Conservation (phyloP, 176 grass and related monocot species). For the Carex kokanica region DNA sequence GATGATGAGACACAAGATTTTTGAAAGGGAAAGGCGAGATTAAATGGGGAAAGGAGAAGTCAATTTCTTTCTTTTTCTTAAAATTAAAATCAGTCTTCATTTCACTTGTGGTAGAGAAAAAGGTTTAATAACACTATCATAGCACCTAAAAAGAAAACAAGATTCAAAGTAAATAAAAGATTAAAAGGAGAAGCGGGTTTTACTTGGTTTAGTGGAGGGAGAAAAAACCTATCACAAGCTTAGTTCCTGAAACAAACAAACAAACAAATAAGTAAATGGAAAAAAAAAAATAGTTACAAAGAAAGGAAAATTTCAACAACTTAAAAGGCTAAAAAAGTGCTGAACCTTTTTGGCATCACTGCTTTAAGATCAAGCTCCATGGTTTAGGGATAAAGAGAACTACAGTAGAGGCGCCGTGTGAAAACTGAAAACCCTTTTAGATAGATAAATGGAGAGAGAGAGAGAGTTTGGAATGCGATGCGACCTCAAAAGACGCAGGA, state of each 20-base stretch:
- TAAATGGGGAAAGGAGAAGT: not conserved
- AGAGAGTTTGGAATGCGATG: not conserved
- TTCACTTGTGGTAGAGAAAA: not conserved
- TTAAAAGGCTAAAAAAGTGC: not conserved
- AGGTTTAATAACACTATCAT: not conserved
- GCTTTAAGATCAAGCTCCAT: conserved; percentile 18
- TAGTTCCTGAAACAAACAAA: conserved; percentile 17
- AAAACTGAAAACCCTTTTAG: not conserved
- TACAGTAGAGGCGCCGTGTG: conserved; percentile 15
- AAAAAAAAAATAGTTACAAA: not conserved
- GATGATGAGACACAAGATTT: conserved; percentile 2
- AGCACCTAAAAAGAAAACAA: conserved; percentile 13
- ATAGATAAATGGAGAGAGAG: not conserved
- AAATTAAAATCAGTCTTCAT: not conserved
- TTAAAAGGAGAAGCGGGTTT: conserved; percentile 15
- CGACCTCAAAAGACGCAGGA: not conserved
- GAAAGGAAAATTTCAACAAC: not conserved
- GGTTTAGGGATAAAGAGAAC: not conserved
- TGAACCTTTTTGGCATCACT: conserved; percentile 24
- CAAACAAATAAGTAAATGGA: not conserved
- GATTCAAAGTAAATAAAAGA: not conserved
- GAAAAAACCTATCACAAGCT: conserved; percentile 27
- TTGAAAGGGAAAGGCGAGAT: not conserved
- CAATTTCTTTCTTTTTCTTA: not conserved
- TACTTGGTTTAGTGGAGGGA: conserved; percentile 34